Evolutionary conservation across 257 asterid genomes (phyloP), one percentile per base, ranked within the genome.

Genomic region (Solanum rostratum): DNA sequence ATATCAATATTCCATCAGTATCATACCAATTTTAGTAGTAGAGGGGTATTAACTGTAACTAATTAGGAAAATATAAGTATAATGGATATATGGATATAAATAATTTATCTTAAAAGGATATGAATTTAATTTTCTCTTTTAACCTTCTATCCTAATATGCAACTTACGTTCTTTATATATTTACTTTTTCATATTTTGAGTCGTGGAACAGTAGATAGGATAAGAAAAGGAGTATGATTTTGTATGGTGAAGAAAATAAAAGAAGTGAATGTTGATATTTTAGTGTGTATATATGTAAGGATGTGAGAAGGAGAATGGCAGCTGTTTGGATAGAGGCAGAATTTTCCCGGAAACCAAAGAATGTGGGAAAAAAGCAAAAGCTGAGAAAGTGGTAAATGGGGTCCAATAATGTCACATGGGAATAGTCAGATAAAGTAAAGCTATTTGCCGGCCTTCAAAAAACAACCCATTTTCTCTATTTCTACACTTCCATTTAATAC

Each of bases 321-420:
- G 12, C 2, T 84, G 90, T 84, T 86, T 82, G 83, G 84, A 41
- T 82, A 50, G 5, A 52, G 41, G 4, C 50, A 63, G 30, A 62
- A 69, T 88, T 90, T 90, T 92, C 89, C 55, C 92, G 78, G 83
- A 90, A 88, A 90, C 87, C 92, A 79, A 86, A 86, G 88, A 43
- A 55, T 15, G 87, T 81, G 73, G 27, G 10, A 19, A 18, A 68
- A 85, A 87, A 87, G 88, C 30, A 43, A 88, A 92, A 91, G 94
- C 86, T 54, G 90, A 59, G 84, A 83, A 89, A 82, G 86, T 62
- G 84, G 73, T 13, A 9, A 1, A 43, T 29, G 43, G 74, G 74
- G 45, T 8, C 74, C 74, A 66, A 30, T 66, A 18, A 3, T 3
- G n/a, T 66, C 74, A 66, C 74, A 66, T 66, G 74, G 70, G 5